A percentile compares a stretch with the other conserved stretches of the same genome.
phyloP scores from a whole-genome alignment of 2,329 filamentous ascomycete genomes.

The Sporothrix schenckii region DNA sequence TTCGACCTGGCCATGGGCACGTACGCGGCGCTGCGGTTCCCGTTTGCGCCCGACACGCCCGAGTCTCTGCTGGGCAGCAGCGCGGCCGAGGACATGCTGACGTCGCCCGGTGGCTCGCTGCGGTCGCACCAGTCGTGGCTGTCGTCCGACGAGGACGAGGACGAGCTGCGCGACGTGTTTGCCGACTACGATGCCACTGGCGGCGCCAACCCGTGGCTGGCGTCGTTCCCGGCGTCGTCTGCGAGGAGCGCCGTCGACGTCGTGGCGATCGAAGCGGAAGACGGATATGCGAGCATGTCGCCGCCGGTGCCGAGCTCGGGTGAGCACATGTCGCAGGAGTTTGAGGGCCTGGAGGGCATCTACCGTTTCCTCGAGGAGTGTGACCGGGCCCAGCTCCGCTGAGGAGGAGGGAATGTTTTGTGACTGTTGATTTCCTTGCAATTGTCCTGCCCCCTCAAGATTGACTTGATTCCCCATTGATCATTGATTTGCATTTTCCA shows the following conservation, averaged over 20 bases:
- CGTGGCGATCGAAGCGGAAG: constrained; percentile 42
- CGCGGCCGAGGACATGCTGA: constrained; percentile 38
- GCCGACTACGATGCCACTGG: constrained; percentile 17
- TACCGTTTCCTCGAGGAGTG: constrained; percentile 63
- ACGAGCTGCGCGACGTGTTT: constrained; percentile 37
- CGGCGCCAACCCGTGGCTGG: constrained; percentile 48
- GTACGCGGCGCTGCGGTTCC: constrained; percentile 78
- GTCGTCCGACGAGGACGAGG: constrained; percentile 25
- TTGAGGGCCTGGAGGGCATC: constrained; percentile 60
- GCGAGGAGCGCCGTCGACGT: background rate
- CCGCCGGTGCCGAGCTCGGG: constrained; percentile 49
- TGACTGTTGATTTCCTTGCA: background rate
- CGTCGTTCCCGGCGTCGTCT: constrained; percentile 43
- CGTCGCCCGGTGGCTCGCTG: constrained; percentile 54
- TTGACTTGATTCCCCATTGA: background rate
- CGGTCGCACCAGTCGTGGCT: constrained; percentile 45
- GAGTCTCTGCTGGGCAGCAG: constrained; percentile 23
- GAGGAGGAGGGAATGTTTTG: background rate
- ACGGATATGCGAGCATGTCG: constrained; percentile 57
- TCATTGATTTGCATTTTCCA: constrained; percentile 16
- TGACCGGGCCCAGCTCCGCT: constrained; percentile 45
- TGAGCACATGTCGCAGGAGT: constrained; percentile 52
- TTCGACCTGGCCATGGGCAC: constrained; percentile 70
- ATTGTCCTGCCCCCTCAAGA: background rate
- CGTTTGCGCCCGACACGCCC: constrained; percentile 69